phyloP scores from a whole-genome alignment of 164 flowering plant species.

The Vitis labrusca region DNA sequence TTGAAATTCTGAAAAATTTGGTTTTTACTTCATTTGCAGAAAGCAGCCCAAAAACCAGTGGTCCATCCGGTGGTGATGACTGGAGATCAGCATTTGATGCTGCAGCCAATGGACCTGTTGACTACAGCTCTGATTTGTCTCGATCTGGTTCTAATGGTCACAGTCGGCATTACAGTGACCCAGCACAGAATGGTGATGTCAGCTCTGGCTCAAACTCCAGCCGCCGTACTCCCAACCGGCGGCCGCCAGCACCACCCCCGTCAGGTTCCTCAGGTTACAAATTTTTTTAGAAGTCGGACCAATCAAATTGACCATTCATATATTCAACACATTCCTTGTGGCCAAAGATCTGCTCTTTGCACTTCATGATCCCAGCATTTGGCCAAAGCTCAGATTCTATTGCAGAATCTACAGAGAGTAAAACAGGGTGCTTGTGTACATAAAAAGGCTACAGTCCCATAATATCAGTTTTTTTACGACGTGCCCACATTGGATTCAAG shows the following conservation, averaged over 20 bases:
- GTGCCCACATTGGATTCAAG: constrained; percentile 15
- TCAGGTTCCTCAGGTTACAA: constrained; percentile 59
- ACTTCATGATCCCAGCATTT: constrained; percentile 6
- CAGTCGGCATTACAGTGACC: constrained; percentile 71
- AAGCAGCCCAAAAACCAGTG: constrained; percentile 68
- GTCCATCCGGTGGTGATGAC: constrained; percentile 67
- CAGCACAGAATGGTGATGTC: constrained; percentile 73
- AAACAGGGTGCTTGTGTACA: constrained; percentile 28
- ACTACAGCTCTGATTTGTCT: constrained; percentile 28
- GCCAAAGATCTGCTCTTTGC: constrained; percentile 18
- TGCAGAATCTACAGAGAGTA: constrained; percentile 12
- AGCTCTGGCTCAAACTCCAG: constrained; percentile 60
- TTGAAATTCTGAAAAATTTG: not conserved
- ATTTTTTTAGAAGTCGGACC: constrained; percentile 36
- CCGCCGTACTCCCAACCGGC: constrained; percentile 83
- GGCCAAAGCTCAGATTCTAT: constrained; percentile 7
- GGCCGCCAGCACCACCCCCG: constrained; percentile 83
- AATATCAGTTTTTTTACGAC: not conserved
- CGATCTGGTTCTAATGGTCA: constrained; percentile 63
- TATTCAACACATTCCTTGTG: constrained; percentile 28
- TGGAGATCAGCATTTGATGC: constrained; percentile 96
- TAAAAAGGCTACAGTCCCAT: constrained; percentile 10
- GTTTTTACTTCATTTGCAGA: constrained; percentile 39
- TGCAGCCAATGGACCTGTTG: constrained; percentile 75
- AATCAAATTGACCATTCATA: constrained; percentile 18